Conservation (phyloP, 768 basidiomycete genomes). For the Lactarius sanguifluus region DNA sequence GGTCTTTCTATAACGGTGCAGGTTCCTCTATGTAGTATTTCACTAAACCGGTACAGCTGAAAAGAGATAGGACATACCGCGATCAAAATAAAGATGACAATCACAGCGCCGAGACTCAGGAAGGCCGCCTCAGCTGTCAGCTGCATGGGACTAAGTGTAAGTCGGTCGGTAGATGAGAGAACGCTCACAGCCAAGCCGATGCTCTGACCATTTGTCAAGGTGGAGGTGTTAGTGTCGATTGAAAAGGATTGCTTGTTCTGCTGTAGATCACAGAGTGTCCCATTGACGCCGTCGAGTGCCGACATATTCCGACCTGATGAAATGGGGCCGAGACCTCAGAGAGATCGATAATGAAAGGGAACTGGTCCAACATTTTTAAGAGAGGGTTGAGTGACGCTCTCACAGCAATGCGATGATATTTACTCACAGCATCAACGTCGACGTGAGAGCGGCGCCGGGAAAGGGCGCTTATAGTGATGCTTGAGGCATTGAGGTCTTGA, state of each 20-base stretch:
- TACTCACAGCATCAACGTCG: not conserved
- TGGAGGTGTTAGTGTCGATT: not conserved
- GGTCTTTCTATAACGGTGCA: not conserved
- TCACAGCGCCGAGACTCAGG: not conserved
- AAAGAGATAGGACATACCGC: not conserved
- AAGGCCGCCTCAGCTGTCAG: constrained; percentile 37
- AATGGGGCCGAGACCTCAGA: not conserved
- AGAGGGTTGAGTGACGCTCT: too few species aligned
- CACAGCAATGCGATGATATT: not conserved
- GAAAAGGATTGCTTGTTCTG: not conserved
- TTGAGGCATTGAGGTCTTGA: too few species aligned
- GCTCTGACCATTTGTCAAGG: constrained; percentile 37
- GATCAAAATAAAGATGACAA: constrained; percentile 9
- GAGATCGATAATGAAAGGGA: not conserved
- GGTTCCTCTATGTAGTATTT: not conserved
- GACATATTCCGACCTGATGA: not conserved
- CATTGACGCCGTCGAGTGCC: not conserved
- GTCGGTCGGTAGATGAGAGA: not conserved
- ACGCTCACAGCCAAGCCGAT: constrained; percentile 39
- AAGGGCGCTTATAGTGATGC: too few species aligned
- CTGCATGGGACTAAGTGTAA: constrained; percentile 28
- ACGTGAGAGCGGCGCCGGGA: not conserved
- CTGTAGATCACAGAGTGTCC: not conserved
- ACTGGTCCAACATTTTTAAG: not conserved
- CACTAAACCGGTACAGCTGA: too few species aligned